Percentiles rank a stretch among this genome's conserved stretches.
phyloP scores from a whole-genome alignment of 768 basidiomycete species.

The Pleurotus salmoneostramineus region DNA sequence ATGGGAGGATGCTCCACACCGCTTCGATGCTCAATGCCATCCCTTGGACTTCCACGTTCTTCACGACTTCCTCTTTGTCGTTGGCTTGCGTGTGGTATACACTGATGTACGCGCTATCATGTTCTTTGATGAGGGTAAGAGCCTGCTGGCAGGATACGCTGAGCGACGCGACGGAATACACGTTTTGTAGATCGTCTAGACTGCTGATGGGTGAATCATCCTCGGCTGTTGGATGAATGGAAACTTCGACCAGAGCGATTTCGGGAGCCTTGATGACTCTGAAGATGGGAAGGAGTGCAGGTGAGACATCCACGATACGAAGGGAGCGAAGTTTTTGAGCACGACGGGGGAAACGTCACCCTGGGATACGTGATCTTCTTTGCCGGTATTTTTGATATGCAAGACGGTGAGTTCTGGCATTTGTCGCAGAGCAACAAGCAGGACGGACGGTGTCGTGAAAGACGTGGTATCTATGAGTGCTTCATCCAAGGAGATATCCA shows the following conservation, averaged over 20 bases:
- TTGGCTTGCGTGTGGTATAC: too few species aligned
- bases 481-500: neutral
- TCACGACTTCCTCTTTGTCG: too few species aligned
- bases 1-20: too few species aligned
- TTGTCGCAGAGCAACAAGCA: neutral
- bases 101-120: too few species aligned
- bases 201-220: neutral
- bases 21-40: too few species aligned
- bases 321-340: neutral
- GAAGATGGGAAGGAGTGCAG: neutral
- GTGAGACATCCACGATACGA: neutral
- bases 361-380: too few species aligned
- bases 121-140: too few species aligned
- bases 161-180: neutral
- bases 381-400: neutral
- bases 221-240: neutral
- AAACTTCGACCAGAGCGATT: neutral
- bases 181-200: neutral
- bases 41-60: too few species aligned
- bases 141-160: too few species aligned
- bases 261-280: neutral
- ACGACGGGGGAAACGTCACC: neutral
- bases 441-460: neutral
- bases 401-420: neutral
- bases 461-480: too few species aligned